Base-by-base conservation (phyloP, 225 moss, liverwort and hornwort species). In the Sphagnum contortum region DNA sequence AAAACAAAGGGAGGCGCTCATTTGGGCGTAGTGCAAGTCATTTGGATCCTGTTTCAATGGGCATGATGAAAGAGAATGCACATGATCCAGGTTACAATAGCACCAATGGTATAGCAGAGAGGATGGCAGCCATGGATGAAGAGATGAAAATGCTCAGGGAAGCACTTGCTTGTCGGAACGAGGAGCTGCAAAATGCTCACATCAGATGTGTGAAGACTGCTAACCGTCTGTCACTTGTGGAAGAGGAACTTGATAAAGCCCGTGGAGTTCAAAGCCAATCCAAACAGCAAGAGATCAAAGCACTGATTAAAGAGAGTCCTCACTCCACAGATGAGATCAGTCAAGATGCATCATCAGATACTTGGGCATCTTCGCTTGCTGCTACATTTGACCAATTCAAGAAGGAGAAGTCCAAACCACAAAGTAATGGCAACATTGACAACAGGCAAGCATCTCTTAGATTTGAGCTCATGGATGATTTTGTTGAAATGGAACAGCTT, bases 391-490 rank as follows among this genome's bases (percentile, higher is more conserved):
- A 67, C 49, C 66, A 79, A 12, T 77, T 81, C 48, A 73, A 62
- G 57, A 85, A 73, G 61, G 51, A 53, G 14, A 46, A 49, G 48
- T 66, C 12, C 62, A 71, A 70, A 59, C 29, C 29, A 29, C 29
- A 29, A 29, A 29, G 29, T 29, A 29, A 29, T 29, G 29, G 29
- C 29, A 29, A 29, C 29, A 29, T 29, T 29, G 29, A 29, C 29
- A 29, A 29, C 29, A 82, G 64, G 71, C 68, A 70, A 48, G 71
- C 67, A 57, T 69, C 83, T 2, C 62, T 68, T 44, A 75, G 87
- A 54, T 69, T 91, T 63, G 89, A 91, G n/a, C 81, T 94, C 57
- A 84, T 94, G 87, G 80, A 86, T 65, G 94, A 94, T 54, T 94
- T 94, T 50, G 74, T 77, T 62, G 91, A 91, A 72, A 91, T 94